Evolutionary conservation across 108 stramenopile species (phyloP), one percentile per base, ranked within the genome.

Genomic region (Skeletonema menzelii): DNA sequence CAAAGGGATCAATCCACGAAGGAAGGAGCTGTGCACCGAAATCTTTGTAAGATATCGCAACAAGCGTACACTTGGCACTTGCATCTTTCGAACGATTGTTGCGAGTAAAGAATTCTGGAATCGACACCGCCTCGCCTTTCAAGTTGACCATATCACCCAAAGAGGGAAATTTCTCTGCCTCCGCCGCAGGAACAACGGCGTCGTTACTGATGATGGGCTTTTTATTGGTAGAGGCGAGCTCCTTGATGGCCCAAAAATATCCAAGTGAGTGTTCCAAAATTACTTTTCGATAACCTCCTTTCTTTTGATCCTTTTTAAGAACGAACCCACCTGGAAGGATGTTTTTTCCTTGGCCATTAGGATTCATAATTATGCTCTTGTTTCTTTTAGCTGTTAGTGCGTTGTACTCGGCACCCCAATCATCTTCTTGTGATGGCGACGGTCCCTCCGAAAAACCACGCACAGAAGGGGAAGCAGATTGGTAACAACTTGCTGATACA

Each of bases 231-330:
- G 67, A 30, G 55, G 56, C 49, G 20, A 95, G 67, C 59, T 95
- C 94, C 73, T 85, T 72, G 11, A 95, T 59, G 77, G 89, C 91
- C 94, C 94, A 95, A 68, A 95, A 95, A 70, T 91, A 87, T 27
- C 94, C 94, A 68, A 87, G 70, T 7, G 67, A 84, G 42, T 90
- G 77, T 75, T 95, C 94, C 28, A 87, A 27, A 12, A 87, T 70
- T 8, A 88, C 74, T 61, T 85, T 91, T 56, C 84, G 65, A 42
- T 86, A 76, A 26, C 70, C 77, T 17, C 82, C 84, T 63, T 72
- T 83, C 66, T 72, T 83, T 13, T 81, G 74, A 75, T 88, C 61
- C 30, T 66, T 71, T 65, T 90, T 88, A 34, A 86, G 53, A 10
- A 91, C 75, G 34, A 77, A 71, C 80, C 89, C 84, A 27, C 88